Evolutionary conservation across 306 rosid species (phyloP), one percentile per base, ranked within the genome.

Genomic region (Cercis canadensis): DNA sequence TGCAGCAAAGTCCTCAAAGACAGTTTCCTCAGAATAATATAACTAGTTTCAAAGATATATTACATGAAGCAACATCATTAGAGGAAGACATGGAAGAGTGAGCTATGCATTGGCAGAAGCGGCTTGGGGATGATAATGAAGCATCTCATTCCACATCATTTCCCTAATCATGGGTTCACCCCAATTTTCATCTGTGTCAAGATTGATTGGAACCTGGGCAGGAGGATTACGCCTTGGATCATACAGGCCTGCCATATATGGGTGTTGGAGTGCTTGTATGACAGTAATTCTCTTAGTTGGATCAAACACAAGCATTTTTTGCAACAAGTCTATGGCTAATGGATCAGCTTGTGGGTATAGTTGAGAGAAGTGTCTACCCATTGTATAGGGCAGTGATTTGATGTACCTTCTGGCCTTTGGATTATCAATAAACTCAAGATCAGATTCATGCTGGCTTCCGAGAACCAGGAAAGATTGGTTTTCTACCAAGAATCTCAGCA

Each of bases 381-480:
- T 76, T 0, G 97, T 82, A 56, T 7, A 74, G 2, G 90, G 90
- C 51, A 90, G 78, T 52, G 89, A 72, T 71, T 84, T 79, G 57
- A 90, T 86, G 77, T 64, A 88, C 70, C 74, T 79, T 69, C 83
- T 87, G 49, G 92, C 86, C 75, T 84, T 93, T 15, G 82, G 12
- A 78, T 82, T 84, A 53, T 84, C 87, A 56, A 93, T 88, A 69
- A 93, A 90, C 58, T 67, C 82, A 4, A 87, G 78, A 72, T 90
- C 84, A 33, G 83, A 62, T 16, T 88, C 94, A 0, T 57, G 55
- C 54, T 77, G 97, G 88, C 89, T 87, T 67, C 96, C 97, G 36
- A 93, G 96, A 70, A 90, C 98, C 98, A 0, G 93, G 97, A 75
- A 93, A 88, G 52, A 90, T 75, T 60, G 98, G 96, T 57, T 87